These are phyloP conservation scores for Sarcodon sp. DNA, from an alignment of 768 basidiomycete genomes.

Conservation along the genomic window DNA sequence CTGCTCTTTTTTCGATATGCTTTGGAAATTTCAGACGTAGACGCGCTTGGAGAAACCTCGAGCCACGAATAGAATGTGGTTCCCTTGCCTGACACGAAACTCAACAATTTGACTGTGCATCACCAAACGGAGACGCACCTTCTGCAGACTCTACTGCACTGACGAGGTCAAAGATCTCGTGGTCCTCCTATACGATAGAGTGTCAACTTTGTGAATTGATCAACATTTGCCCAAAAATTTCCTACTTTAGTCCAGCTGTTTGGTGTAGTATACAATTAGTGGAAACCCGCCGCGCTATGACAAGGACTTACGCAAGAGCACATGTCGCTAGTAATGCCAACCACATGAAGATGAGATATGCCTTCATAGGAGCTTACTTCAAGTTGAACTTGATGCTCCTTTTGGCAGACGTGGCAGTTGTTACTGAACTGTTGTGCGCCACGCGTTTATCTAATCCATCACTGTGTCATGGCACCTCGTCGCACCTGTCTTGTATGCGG, in stretches of 20 bases:
- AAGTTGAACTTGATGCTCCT: not conserved
- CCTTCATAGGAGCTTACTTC: not conserved
- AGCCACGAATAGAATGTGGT: constrained; percentile 97
- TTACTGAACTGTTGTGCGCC: not conserved
- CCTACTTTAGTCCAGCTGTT: not conserved
- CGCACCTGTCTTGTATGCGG: constrained; percentile 67
- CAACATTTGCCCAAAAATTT: not conserved
- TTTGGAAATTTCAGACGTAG: constrained; percentile 66
- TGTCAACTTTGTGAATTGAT: not conserved
- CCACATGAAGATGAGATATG: not conserved
- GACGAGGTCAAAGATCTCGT: constrained; percentile 95
- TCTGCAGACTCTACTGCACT: constrained; percentile 68
- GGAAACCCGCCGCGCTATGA: not conserved
- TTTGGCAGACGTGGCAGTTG: not conserved
- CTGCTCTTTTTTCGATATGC: constrained; percentile 91
- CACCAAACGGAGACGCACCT: constrained; percentile 27
- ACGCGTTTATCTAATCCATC: not conserved
- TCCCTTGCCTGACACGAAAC: constrained; percentile 45
- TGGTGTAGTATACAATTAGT: not conserved
- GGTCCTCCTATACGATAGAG: constrained; percentile 55
- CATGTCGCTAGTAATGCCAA: not conserved
- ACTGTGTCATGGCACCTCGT: constrained; percentile 41
- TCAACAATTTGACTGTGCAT: not conserved
- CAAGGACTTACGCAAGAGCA: not conserved
- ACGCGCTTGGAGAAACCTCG: constrained; percentile 63